Evolutionary conservation across 495 filamentous ascomycete species (phyloP).

Genomic region (Trypethelium eluteriae): DNA sequence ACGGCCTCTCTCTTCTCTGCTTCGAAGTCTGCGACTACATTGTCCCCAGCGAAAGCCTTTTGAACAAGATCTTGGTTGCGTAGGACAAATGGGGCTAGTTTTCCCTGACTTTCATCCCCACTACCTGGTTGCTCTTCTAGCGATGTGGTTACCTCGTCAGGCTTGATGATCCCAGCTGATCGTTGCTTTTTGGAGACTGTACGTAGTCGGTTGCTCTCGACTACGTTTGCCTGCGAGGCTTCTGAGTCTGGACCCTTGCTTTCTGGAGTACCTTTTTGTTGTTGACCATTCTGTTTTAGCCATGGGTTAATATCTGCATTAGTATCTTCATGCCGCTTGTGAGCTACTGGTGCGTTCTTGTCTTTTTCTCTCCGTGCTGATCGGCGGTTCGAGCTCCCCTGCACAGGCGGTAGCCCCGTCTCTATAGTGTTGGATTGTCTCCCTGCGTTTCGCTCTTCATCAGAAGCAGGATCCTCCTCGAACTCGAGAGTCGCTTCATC

Average conservation of each 20-base stretch:
- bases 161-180: background rate
- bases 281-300: background rate
- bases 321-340: background rate
- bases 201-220: background rate
- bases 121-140: constrained; percentile 32
- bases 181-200: background rate
- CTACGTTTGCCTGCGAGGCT: background rate
- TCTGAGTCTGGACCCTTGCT: background rate
- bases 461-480: constrained; percentile 51
- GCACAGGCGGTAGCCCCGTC: background rate
- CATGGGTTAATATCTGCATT: constrained; percentile 10
- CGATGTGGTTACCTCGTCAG: background rate
- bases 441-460: constrained; percentile 41
- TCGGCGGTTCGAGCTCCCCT: too few species aligned
- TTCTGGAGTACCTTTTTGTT: background rate
- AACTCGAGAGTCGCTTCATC: constrained; percentile 47
- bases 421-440: constrained; percentile 17
- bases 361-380: constrained; percentile 14
- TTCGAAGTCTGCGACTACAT: constrained; percentile 76
- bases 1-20: constrained; percentile 67
- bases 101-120: constrained; percentile 50
- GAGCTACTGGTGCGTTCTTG: background rate
- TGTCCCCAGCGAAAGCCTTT: constrained; percentile 80
- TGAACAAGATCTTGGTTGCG: constrained; percentile 76
- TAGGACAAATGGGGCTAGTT: constrained; percentile 50